phyloP scores from a whole-genome alignment of 2,329 filamentous ascomycete genomes.

The Venturia asperata region DNA sequence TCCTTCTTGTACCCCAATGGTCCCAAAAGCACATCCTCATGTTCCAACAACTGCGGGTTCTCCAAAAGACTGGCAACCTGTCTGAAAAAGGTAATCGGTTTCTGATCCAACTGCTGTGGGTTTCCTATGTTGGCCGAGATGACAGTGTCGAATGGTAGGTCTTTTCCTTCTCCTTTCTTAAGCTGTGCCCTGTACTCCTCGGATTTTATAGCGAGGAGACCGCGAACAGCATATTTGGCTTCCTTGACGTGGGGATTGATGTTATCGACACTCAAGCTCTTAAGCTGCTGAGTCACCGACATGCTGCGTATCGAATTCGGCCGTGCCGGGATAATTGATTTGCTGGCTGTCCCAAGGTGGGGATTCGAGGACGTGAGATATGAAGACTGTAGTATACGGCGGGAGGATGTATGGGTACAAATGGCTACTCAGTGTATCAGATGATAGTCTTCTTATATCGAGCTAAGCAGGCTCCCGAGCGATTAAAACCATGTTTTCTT shows the following conservation, averaged over 20 bases:
- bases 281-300: constrained; percentile 14
- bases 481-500: constrained; percentile 11
- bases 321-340: background rate
- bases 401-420: background rate
- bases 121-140: constrained; percentile 99
- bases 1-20: constrained; percentile 81
- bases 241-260: constrained; percentile 85
- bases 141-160: constrained; percentile 79
- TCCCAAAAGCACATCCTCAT: constrained; percentile 69
- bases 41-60: constrained; percentile 76
- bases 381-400: background rate
- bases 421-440: background rate
- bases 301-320: constrained; percentile 13
- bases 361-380: background rate
- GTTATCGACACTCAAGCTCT: constrained; percentile 64
- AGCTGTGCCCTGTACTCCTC: constrained; percentile 80
- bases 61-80: constrained; percentile 91
- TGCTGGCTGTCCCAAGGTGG: background rate
- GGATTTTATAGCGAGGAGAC: constrained; percentile 87
- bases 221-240: constrained; percentile 93
- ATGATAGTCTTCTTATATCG: background rate
- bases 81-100: constrained; percentile 98
- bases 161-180: constrained; percentile 49
- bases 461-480: background rate
- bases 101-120: constrained; percentile 97